phyloP scores from a whole-genome alignment of 257 asterid species.

The Coffea eugenioides region DNA sequence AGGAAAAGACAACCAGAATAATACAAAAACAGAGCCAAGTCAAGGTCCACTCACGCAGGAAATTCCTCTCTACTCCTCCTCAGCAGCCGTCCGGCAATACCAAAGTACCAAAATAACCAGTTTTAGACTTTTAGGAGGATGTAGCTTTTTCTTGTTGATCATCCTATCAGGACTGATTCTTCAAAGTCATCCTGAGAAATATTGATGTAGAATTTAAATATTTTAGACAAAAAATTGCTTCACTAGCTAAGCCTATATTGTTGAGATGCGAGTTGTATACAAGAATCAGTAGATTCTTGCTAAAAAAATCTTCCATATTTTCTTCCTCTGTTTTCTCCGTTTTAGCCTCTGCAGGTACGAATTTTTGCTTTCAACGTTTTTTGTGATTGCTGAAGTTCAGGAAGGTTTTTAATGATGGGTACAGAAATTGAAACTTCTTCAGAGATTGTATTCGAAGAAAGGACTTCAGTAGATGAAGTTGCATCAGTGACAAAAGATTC shows the following conservation, averaged over 20 bases:
- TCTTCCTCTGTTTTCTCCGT: neutral
- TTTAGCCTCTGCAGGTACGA: neutral
- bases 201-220: neutral
- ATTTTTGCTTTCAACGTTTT: neutral
- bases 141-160: neutral
- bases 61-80: slow-evolving; percentile 19
- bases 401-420: neutral
- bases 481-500: slow-evolving; percentile 42
- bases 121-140: neutral
- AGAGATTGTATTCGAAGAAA: slow-evolving; percentile 19
- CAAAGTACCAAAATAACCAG: neutral
- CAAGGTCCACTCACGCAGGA: slow-evolving; percentile 16
- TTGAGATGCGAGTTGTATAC: too few species aligned
- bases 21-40: slow-evolving; percentile 30
- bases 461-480: slow-evolving; percentile 27
- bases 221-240: neutral
- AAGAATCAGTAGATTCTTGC: too few species aligned
- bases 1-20: slow-evolving; percentile 13
- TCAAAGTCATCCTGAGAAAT: neutral
- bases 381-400: neutral
- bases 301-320: neutral
- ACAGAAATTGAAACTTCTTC: slow-evolving; percentile 32
- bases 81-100: slow-evolving; percentile 7
- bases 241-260: neutral
- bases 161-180: neutral